phyloP scores from a whole-genome alignment of 352 stramenopile genomes.

The Phytophthora podocarpi region DNA sequence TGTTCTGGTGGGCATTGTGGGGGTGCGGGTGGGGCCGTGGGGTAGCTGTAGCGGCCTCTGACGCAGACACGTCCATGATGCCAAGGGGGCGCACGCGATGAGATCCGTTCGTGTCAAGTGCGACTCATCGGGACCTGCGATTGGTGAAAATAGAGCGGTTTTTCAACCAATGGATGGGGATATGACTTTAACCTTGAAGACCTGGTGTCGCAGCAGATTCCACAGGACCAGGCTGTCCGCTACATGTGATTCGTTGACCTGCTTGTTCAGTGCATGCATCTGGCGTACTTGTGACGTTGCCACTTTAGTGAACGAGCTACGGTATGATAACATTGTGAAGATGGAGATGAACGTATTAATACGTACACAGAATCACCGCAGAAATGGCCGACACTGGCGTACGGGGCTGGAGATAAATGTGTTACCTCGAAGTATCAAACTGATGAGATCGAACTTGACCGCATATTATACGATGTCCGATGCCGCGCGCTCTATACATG shows the following conservation, averaged over 20 bases:
- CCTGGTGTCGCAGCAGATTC: neutral
- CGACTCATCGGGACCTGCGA: no score
- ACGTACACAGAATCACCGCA: no score
- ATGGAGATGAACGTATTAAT: no score
- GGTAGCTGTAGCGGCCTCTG: slow-evolving; percentile 1
- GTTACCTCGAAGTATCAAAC: no score
- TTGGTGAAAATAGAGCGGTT: slow-evolving; percentile 29
- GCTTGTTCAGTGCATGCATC: neutral
- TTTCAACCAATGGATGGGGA: neutral
- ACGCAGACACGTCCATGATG: slow-evolving; percentile 28
- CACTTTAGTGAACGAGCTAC: no score
- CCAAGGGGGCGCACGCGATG: slow-evolving; percentile 10
- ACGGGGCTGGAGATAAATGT: no score
- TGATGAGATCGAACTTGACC: no score
- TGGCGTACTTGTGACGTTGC: neutral
- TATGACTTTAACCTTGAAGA: neutral
- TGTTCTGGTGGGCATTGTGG: neutral
- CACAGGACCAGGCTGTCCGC: neutral
- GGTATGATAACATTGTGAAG: no score
- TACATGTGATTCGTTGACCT: neutral
- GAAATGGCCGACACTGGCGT: no score
- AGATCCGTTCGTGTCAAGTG: no score
- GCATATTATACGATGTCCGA: neutral
- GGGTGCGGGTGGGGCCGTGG: neutral
- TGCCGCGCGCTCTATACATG: slow-evolving; percentile 11